Percentiles rank a stretch among this genome's conserved stretches.
phyloP scores from a whole-genome alignment of 2,329 filamentous ascomycete species.

The Exophiala sp. region DNA sequence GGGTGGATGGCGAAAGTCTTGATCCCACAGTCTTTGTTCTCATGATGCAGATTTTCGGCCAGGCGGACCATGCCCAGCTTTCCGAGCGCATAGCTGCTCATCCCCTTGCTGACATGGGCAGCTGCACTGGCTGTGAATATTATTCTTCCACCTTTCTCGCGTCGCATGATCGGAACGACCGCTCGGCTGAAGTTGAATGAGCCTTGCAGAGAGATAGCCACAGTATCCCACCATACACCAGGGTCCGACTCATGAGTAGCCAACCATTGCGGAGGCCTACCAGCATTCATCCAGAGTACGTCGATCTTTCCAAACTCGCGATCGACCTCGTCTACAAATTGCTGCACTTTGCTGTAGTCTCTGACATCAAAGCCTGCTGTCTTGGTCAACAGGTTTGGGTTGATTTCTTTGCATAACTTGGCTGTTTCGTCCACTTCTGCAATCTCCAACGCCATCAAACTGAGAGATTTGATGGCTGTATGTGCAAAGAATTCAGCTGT shows the following conservation, averaged over 20 bases:
- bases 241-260: conserved; percentile 21
- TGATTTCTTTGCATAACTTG: conserved; percentile 18
- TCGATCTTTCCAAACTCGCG: conserved; percentile 44
- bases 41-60: conserved; percentile 21
- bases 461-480: conserved; percentile 17
- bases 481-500: conserved; percentile 50
- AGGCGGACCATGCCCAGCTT: conserved; percentile 24
- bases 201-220: conserved; percentile 22
- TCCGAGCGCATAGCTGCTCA: conserved; percentile 22
- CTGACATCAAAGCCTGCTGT: conserved; percentile 35
- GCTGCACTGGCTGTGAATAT: conserved; percentile 25
- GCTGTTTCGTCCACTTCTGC: conserved; percentile 21
- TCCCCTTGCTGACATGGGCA: conserved; percentile 19
- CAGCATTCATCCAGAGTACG: conserved; percentile 45
- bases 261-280: conserved; percentile 27
- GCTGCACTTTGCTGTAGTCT: conserved; percentile 36
- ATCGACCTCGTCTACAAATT: conserved; percentile 35
- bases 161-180: conserved; percentile 21
- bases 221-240: conserved; percentile 23
- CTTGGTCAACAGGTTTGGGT: conserved; percentile 13
- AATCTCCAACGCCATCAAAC: conserved; percentile 19
- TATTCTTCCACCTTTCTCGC: conserved; percentile 19
- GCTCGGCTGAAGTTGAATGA: conserved; percentile 24
- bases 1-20: conserved; percentile 25
- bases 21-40: conserved; percentile 23